Base-by-base conservation (phyloP, 257 asterid genomes). In the Solanum peruvianum region DNA sequence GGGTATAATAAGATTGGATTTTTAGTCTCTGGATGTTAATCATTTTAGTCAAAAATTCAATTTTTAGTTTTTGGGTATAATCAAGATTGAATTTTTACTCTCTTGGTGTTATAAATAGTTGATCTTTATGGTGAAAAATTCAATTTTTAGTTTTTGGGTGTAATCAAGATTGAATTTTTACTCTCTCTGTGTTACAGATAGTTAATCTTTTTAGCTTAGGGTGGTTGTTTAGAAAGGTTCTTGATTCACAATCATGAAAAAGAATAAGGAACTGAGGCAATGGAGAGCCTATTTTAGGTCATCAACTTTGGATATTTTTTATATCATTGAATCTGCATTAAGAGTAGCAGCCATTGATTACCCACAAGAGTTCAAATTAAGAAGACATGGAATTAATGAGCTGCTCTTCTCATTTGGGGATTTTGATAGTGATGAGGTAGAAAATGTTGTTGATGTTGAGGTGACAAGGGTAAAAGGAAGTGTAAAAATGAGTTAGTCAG, bases 401-500 rank as follows among this genome's bases (percentile, higher is more conserved):
- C 62, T 71, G 85, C 60, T 93, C n/a, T 93, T 91, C 47, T 44
- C 90, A 21, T 88, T 91, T 52, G 92, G 86, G 91, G 95, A 94
- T 87, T 88, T 87, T 58, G 96, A 96, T 23, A 94, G 98, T 76
- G 95, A 95, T 49, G 88, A 88, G 21, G 82, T 91, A 56, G 95
- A 92, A 86, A 86, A 94, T 88, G 93, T 16, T 56, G 92, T 84
- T n/a, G 92, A 76, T 71, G 89, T 86, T 33, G 84, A 39, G 90
- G 90, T 2, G 87, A 87, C 41, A 92, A 87, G 45, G 44, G 23
- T 31, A 15, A 6, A 33, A 71, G 14, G 18, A 92, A 91, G 89
- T 89, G 44, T 86, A 90, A 88, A 66, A 93, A 90, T 86, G 94
- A 56, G 44, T 45, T 88, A 89, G 93, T 41, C 71, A 81, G 62